Conservation (phyloP, 306 rosid genomes). For the Sesbania bispinosa region DNA sequence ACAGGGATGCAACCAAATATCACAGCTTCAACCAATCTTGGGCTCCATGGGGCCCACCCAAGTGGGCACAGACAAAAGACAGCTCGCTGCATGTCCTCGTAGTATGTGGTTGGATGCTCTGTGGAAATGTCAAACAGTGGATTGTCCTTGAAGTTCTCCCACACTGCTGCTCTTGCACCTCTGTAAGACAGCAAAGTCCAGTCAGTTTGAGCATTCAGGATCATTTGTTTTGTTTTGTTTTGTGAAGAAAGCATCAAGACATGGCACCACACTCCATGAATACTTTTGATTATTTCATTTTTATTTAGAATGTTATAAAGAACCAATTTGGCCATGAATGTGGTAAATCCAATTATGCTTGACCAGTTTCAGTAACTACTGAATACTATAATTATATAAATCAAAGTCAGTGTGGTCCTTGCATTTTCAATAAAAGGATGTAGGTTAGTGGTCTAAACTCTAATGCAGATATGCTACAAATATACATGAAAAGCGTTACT, state of each 20-base stretch:
- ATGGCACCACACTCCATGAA: slow-evolving; percentile 12
- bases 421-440: slow-evolving; percentile 8
- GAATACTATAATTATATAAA: slow-evolving; percentile 13
- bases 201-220: slow-evolving; percentile 24
- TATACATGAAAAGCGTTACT: slow-evolving; percentile 1
- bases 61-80: slow-evolving; percentile 96
- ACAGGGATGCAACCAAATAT: slow-evolving; percentile 97
- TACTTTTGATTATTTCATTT: background rate
- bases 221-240: background rate
- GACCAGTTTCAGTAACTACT: slow-evolving; percentile 3
- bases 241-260: background rate
- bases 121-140: slow-evolving; percentile 97
- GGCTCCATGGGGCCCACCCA: slow-evolving; percentile 99
- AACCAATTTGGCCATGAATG: background rate
- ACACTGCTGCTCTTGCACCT: slow-evolving; percentile 96
- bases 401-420: background rate
- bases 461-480: background rate
- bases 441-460: background rate
- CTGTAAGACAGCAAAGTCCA: slow-evolving; percentile 34
- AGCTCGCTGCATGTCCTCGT: slow-evolving; percentile 98
- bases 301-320: background rate
- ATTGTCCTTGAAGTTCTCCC: slow-evolving; percentile 98
- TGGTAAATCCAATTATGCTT: background rate
- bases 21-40: slow-evolving; percentile 94
- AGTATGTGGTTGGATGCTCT: slow-evolving; percentile 89